phyloP scores from a whole-genome alignment of 140 eudicot genomes.

The Senecio squalidus region DNA sequence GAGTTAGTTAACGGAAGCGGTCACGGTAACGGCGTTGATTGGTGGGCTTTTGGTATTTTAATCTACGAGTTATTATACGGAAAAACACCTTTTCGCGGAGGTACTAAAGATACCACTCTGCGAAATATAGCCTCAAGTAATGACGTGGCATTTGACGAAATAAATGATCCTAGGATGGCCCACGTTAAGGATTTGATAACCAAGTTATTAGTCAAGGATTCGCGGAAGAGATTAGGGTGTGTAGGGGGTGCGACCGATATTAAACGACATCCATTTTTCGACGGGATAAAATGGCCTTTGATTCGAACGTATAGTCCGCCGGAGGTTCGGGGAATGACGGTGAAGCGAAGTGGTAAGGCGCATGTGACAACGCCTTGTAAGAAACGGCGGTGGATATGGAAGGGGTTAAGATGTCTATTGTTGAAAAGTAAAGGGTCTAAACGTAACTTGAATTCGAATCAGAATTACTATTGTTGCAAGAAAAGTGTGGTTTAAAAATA shows the following conservation, averaged over 20 bases:
- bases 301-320: slow-evolving; percentile 74
- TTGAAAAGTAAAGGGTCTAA: slow-evolving; percentile 51
- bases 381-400: slow-evolving; percentile 71
- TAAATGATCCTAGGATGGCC: slow-evolving; percentile 15
- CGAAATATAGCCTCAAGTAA: slow-evolving; percentile 57
- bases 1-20: slow-evolving; percentile 71
- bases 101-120: slow-evolving; percentile 69
- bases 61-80: slow-evolving; percentile 69
- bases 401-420: slow-evolving; percentile 39
- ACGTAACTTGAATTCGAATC: slow-evolving; percentile 44
- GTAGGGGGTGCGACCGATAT: slow-evolving; percentile 82
- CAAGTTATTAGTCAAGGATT: slow-evolving; percentile 63
- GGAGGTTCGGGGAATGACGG: slow-evolving; percentile 69
- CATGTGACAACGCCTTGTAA: slow-evolving; percentile 28
- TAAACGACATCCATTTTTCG: slow-evolving; percentile 76
- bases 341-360: slow-evolving; percentile 43
- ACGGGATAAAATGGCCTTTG: slow-evolving; percentile 87
- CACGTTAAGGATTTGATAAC: slow-evolving; percentile 66
- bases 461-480: slow-evolving; percentile 52
- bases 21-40: slow-evolving; percentile 93
- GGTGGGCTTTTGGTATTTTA: slow-evolving; percentile 95
- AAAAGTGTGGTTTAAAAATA: slow-evolving; percentile 16
- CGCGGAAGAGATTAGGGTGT: slow-evolving; percentile 63
- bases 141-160: slow-evolving; percentile 35
- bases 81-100: slow-evolving; percentile 70